These are phyloP conservation scores for Hyphochytrium catenoides DNA, from an alignment of 352 stramenopile species.

Conservation along the genomic window DNA sequence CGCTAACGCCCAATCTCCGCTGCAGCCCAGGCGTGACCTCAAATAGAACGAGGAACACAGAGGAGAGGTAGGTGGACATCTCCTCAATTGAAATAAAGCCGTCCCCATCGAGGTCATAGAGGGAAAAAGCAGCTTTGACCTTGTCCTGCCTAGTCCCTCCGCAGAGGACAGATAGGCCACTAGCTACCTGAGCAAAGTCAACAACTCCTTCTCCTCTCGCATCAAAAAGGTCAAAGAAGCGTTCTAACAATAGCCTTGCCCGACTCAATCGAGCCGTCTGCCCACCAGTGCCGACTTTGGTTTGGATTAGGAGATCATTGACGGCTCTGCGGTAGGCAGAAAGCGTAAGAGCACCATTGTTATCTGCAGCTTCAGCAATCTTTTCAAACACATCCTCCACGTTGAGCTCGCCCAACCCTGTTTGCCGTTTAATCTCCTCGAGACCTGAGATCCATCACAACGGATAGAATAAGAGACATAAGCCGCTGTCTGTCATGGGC, in stretches of 20 bases:
- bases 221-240: slow-evolving; percentile 49
- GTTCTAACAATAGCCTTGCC: too few relatives aligned
- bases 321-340: too few relatives aligned
- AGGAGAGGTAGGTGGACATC: slow-evolving; percentile 59
- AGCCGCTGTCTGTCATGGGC: too few relatives aligned
- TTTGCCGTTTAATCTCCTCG: slow-evolving; percentile 51
- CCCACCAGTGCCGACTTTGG: too few relatives aligned
- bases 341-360: slow-evolving; percentile 8
- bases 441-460: too few relatives aligned
- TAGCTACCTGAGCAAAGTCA: slow-evolving; percentile 58
- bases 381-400: slow-evolving; percentile 23
- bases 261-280: too few relatives aligned
- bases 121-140: slow-evolving; percentile 38
- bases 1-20: too few relatives aligned
- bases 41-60: slow-evolving; percentile 54
- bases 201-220: slow-evolving; percentile 38
- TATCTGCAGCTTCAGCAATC: slow-evolving; percentile 11
- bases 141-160: slow-evolving; percentile 48
- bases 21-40: slow-evolving; percentile 8
- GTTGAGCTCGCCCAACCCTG: slow-evolving; percentile 45
- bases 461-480: too few relatives aligned
- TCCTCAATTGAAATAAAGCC: slow-evolving; percentile 47
- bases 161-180: slow-evolving; percentile 51
- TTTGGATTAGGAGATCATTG: too few relatives aligned
- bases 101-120: slow-evolving; percentile 67